Evolutionary conservation across 768 basidiomycete species (phyloP).

Genomic region (Punctularia strigosozonata): DNA sequence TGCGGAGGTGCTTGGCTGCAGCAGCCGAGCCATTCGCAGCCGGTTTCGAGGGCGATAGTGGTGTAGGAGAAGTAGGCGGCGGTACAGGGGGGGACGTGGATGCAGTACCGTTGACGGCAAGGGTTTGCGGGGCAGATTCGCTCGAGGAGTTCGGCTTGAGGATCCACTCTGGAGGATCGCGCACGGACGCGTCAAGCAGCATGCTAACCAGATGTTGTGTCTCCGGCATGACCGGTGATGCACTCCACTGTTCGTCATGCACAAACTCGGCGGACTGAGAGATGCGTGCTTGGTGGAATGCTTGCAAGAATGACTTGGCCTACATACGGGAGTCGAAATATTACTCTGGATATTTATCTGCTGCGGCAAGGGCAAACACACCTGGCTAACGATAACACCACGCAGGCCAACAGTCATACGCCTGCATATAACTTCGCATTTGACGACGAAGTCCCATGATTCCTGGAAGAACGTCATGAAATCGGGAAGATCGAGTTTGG

Average conservation of each 20-base stretch:
- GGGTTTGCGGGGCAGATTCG: neutral
- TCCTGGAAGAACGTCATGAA: conserved; percentile 77
- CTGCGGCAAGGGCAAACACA: conserved; percentile 15
- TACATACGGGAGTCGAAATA: conserved; percentile 17
- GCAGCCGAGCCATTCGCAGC: conserved; percentile 9
- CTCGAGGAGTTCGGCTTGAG: conserved; percentile 16
- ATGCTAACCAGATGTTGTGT: conserved; percentile 66
- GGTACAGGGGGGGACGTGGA: conserved; percentile 6
- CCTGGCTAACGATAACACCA: conserved; percentile 78
- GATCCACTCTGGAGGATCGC: conserved; percentile 62
- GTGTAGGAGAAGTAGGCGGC: conserved; percentile 11
- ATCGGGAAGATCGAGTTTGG: conserved; percentile 53
- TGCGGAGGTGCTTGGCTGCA: conserved; percentile 45
- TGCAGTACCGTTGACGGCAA: conserved; percentile 1
- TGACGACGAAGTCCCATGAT: conserved; percentile 85
- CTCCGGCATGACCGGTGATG: conserved; percentile 53
- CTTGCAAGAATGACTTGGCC: conserved; percentile 80
- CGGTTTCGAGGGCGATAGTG: conserved; percentile 14
- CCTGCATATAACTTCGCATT: conserved; percentile 74
- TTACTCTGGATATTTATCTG: neutral
- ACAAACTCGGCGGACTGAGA: conserved; percentile 79
- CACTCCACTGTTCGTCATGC: conserved; percentile 92
- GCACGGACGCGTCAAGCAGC: conserved; percentile 72
- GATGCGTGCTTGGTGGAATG: conserved; percentile 76
- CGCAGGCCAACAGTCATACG: conserved; percentile 90